Evolutionary conservation across 176 grass and related monocot species (phyloP).

Genomic region (Thinopyrum elongatum): DNA sequence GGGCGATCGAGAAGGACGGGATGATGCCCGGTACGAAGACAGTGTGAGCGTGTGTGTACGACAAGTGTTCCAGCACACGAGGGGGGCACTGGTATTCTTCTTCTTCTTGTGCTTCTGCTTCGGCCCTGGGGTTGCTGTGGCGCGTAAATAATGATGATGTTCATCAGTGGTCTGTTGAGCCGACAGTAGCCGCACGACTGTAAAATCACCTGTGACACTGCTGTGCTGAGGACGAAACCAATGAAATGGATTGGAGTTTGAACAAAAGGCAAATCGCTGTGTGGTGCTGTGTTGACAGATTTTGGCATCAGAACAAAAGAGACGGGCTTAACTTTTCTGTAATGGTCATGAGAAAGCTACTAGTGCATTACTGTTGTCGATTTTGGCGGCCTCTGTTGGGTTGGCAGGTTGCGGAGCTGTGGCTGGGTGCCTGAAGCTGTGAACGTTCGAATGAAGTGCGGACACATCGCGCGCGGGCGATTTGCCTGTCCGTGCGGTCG

Average conservation of each 20-base stretch:
- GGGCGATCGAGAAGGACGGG: constrained; percentile 77
- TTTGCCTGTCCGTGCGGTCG: too few relatives aligned
- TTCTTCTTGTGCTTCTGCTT: background rate
- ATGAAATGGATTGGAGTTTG: too few relatives aligned
- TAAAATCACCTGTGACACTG: background rate
- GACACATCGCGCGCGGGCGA: background rate
- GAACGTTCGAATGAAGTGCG: background rate
- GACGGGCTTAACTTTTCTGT: too few relatives aligned
- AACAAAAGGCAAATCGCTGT: background rate
- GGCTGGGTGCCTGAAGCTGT: too few relatives aligned
- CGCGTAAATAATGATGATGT: background rate
- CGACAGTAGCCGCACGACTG: background rate
- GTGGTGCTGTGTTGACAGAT: background rate
- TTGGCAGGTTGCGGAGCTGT: too few relatives aligned
- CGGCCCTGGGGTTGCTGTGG: background rate
- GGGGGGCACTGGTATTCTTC: background rate
- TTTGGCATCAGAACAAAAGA: too few relatives aligned
- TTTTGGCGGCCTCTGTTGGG: too few relatives aligned
- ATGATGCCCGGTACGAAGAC: constrained; percentile 33
- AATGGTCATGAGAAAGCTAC: too few relatives aligned
- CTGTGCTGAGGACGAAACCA: background rate
- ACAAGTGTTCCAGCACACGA: too few relatives aligned
- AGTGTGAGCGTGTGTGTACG: too few relatives aligned
- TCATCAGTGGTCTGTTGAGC: background rate
- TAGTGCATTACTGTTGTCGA: too few relatives aligned